Evolutionary conservation across 2,329 filamentous ascomycete species (phyloP).

Genomic region (Parafenestella ontariensis): DNA sequence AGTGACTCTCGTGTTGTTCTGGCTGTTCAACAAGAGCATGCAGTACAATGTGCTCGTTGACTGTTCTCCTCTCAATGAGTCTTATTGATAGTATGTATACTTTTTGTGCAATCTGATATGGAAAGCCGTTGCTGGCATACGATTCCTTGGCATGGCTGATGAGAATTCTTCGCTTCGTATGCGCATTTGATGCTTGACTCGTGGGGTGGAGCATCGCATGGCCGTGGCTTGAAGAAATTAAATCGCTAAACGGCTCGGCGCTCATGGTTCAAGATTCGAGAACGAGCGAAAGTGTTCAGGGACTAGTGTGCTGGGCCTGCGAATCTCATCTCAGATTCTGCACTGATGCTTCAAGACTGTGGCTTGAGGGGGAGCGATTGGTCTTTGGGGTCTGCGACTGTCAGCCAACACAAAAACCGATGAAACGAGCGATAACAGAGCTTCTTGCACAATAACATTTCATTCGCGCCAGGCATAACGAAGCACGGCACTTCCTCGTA

Average conservation of each 20-base stretch:
- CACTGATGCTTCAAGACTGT: constrained; percentile 1
- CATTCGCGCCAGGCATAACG: constrained; percentile 1
- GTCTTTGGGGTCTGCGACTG: neutral
- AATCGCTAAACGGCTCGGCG: constrained; percentile 18
- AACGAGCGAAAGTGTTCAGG: constrained; percentile 12
- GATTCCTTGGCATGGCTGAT: constrained; percentile 3
- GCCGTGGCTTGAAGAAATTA: constrained; percentile 11
- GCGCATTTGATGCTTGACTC: constrained; percentile 14
- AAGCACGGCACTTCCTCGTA: constrained; percentile 1
- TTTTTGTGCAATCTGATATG: too few species aligned
- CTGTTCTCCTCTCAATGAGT: too few species aligned
- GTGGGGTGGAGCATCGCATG: constrained; percentile 12
- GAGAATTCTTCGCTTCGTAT: neutral
- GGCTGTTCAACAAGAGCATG: neutral
- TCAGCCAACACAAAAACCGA: neutral
- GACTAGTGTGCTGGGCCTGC: constrained; percentile 11
- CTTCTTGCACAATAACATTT: constrained; percentile 10
- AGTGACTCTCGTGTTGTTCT: neutral
- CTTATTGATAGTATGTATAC: too few species aligned
- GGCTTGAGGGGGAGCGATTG: constrained; percentile 21
- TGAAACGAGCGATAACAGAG: constrained; percentile 19
- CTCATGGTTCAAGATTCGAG: constrained; percentile 1
- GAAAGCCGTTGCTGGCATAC: neutral
- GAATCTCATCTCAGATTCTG: constrained; percentile 11
- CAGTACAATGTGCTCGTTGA: neutral